Evolutionary conservation across 208 protist species (phyloP).

Genomic region (Wallacemonas sp.): DNA sequence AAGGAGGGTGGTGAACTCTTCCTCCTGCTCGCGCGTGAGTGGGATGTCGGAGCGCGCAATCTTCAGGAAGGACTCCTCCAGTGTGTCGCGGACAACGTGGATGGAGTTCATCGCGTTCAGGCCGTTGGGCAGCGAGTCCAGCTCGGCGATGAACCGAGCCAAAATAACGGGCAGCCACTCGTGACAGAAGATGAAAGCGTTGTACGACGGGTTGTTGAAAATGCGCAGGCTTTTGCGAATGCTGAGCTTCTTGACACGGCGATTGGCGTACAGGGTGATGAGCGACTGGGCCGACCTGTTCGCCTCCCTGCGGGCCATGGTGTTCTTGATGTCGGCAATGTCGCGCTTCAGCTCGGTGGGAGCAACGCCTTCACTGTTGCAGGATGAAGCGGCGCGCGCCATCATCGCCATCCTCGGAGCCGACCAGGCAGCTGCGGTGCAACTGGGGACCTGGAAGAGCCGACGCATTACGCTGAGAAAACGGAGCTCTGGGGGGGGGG

Average conservation of each 20-base stretch:
- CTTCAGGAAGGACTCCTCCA: constrained; percentile 73
- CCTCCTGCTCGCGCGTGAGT: constrained; percentile 33
- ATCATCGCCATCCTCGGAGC: too few relatives aligned
- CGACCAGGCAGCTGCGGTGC: too few relatives aligned
- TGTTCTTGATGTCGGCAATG: constrained; percentile 39
- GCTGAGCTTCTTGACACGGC: constrained; percentile 53
- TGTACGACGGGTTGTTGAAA: constrained; percentile 41
- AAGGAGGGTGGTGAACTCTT: constrained; percentile 63
- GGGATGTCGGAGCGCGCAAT: constrained; percentile 76
- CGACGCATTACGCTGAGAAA: too few relatives aligned
- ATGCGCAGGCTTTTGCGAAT: constrained; percentile 52
- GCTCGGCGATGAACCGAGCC: constrained; percentile 57
- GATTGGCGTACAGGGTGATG: constrained; percentile 62
- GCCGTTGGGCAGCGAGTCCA: constrained; percentile 83
- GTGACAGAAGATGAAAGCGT: constrained; percentile 79
- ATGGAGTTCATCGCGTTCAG: constrained; percentile 87
- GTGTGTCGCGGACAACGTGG: constrained; percentile 63
- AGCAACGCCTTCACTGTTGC: neutral
- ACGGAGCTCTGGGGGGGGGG: too few relatives aligned
- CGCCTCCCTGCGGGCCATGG: constrained; percentile 61
- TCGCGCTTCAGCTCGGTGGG: constrained; percentile 19
- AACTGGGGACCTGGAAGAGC: too few relatives aligned
- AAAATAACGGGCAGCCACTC: constrained; percentile 82
- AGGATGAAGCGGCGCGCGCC: too few relatives aligned
- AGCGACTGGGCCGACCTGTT: constrained; percentile 52